Base-by-base conservation (phyloP, 108 stramenopile species). In the Aureococcus anophagefferens region DNA sequence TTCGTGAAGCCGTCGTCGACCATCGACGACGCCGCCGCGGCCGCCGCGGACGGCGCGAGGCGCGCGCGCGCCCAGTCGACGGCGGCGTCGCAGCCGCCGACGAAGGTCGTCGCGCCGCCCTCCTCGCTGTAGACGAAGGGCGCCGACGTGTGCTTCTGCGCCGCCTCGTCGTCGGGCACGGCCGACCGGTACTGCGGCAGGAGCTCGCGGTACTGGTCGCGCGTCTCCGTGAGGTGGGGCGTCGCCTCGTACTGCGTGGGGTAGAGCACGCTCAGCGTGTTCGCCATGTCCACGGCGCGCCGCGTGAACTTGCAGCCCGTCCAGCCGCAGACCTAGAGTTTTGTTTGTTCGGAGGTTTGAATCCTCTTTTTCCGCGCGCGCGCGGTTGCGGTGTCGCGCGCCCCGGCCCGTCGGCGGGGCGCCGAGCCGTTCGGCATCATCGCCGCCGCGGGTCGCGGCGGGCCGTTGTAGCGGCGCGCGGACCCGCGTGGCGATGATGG, bases 1-100 rank as follows among this genome's bases (percentile, higher is more conserved):
- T 74, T 66, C 16, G 66, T 79, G 67, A 89, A 77, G 14, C 87
- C 91, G 68, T 90, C 91, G 67, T 86, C 79, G 33, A 78, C 75
- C 86, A 87, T 88, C 46, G n/a, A 51, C 0, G 69, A 70, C 33
- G 68, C 51, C 33, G 65, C 66, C 35, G 15, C 63, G 25, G 21
- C 15, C 25, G 45, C 36, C 21, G 37, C 44, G 14, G 65, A 11
- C 66, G 17, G 34, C 46, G 31, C 0, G 33, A 25, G 9, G 30
- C n/a, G 72, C 33, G 29, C 59, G 68, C 28, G 76, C 62, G 3
- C 13, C 74, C 90, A 93, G 45, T 67, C 86, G 28, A 83, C 74
- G 65, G 83, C 83, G 72, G 83, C 90, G 66, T 93, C 93, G 73
- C 89, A 88, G 13, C 93, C 93, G 30, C 93, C 93, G 35, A 93